Percentiles rank a stretch among this genome's conserved stretches.
Evolutionary conservation across 2,329 filamentous ascomycete species (phyloP).

Genomic region (Penicillium sp.): DNA sequence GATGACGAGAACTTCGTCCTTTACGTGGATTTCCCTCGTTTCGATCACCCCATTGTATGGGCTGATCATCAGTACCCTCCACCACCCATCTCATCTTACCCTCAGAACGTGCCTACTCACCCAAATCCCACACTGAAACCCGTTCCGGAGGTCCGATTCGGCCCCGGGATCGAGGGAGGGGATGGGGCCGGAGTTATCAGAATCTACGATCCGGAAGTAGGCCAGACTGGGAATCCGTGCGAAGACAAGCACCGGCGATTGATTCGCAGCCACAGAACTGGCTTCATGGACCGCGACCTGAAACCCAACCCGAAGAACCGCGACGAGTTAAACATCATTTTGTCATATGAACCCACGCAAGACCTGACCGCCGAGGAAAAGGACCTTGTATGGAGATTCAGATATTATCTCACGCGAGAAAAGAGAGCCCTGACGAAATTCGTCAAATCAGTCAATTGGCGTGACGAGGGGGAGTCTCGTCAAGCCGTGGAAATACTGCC

Average conservation of each 20-base stretch:
- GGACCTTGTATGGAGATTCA: constrained; percentile 95
- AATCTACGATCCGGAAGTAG: constrained; percentile 92
- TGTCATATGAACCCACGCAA: constrained; percentile 90
- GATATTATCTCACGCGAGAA: constrained; percentile 88
- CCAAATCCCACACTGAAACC: constrained; percentile 72
- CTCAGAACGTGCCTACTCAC: constrained; percentile 61
- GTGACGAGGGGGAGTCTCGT: constrained; percentile 75
- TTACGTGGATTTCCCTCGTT: constrained; percentile 87
- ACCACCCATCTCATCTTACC: constrained; percentile 74
- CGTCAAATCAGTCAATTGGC: constrained; percentile 96
- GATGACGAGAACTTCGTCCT: constrained; percentile 71
- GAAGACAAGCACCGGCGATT: constrained; percentile 92
- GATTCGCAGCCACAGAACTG: constrained; percentile 86
- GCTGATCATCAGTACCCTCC: constrained; percentile 89
- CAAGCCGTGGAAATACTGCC: constrained; percentile 86
- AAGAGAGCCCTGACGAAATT: constrained; percentile 94
- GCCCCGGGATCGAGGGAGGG: constrained; percentile 78
- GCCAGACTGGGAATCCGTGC: constrained; percentile 83
- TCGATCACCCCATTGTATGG: constrained; percentile 94
- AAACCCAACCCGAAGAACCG: constrained; percentile 95
- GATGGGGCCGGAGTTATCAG: constrained; percentile 62
- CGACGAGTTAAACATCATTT: constrained; percentile 86
- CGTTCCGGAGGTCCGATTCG: constrained; percentile 82
- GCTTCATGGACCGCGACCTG: constrained; percentile 89
- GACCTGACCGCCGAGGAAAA: constrained; percentile 85